These are phyloP conservation scores for Penicillium palitans DNA, from an alignment of 2,329 filamentous ascomycete species.

Conservation along the genomic window DNA sequence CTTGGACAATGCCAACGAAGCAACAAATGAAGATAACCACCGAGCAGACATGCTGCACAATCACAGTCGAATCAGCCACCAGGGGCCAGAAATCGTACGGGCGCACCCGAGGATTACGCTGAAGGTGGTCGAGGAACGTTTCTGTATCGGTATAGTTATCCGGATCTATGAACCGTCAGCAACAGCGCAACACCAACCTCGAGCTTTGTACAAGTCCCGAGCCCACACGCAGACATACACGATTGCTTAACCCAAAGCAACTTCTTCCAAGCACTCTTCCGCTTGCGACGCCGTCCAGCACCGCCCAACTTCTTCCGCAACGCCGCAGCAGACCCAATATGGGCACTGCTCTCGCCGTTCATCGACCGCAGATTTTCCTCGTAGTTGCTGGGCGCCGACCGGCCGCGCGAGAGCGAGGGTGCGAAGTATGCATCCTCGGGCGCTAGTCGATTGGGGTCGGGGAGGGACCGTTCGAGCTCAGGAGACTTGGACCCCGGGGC, in stretches of 20 bases:
- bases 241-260: slow-evolving; percentile 97
- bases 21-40: slow-evolving; percentile 93
- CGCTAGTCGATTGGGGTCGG: slow-evolving; percentile 69
- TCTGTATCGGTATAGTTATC: slow-evolving; percentile 98
- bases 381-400: slow-evolving; percentile 43
- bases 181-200: background rate
- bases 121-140: slow-evolving; percentile 93
- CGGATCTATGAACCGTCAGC: slow-evolving; percentile 61
- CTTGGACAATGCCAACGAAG: slow-evolving; percentile 85
- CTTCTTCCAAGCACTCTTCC: slow-evolving; percentile 86
- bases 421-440: slow-evolving; percentile 80
- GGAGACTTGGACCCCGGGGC: slow-evolving; percentile 38
- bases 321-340: slow-evolving; percentile 40
- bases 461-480: slow-evolving; percentile 42
- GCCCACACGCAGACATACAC: slow-evolving; percentile 56
- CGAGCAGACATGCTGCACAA: slow-evolving; percentile 94
- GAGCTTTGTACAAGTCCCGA: background rate
- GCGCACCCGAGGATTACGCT: slow-evolving; percentile 87
- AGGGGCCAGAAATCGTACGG: slow-evolving; percentile 98
- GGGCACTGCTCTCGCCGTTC: slow-evolving; percentile 46
- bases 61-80: slow-evolving; percentile 91
- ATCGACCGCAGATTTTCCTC: slow-evolving; percentile 35
- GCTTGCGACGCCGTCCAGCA: slow-evolving; percentile 65
- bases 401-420: slow-evolving; percentile 59
- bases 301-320: slow-evolving; percentile 53